A percentile compares a stretch with the other conserved stretches of the same genome.
phyloP scores from a whole-genome alignment of 345 rosid genomes.

The Eucalyptus shirleyi region DNA sequence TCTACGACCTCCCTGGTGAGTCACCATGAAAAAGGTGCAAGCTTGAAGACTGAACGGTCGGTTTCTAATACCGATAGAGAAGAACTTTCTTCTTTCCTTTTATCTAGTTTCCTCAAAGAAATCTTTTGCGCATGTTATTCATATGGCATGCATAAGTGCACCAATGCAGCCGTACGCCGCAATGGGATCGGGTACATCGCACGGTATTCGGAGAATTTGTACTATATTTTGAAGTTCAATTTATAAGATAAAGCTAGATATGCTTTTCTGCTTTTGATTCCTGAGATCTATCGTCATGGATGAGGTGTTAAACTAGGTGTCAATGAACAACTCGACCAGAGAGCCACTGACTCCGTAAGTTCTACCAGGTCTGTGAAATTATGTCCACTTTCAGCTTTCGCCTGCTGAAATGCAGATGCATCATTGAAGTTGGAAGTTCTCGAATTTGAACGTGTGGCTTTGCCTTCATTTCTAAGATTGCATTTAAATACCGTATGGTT shows the following conservation, averaged over 20 bases:
- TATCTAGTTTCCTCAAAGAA: not conserved
- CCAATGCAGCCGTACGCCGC: not conserved
- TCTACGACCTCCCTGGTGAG: conserved; percentile 12
- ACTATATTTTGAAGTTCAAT: not conserved
- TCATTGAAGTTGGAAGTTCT: too few relatives aligned
- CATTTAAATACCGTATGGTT: not conserved
- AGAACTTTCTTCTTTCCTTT: not conserved
- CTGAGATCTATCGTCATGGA: not conserved
- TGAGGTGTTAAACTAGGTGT: not conserved
- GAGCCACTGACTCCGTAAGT: not conserved
- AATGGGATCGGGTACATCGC: not conserved
- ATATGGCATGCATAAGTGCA: not conserved
- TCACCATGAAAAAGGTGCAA: not conserved
- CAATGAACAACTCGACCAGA: not conserved
- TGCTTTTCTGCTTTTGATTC: not conserved
- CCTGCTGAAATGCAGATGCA: not conserved
- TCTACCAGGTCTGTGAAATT: not conserved
- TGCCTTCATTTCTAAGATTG: not conserved
- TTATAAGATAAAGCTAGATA: not conserved
- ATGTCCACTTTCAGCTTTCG: not conserved
- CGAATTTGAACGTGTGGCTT: too few relatives aligned
- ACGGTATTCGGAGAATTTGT: not conserved
- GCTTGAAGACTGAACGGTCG: not conserved
- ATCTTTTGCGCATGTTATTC: not conserved
- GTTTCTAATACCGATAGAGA: not conserved